Conservation (phyloP, 345 rosid species). For the Rhodamnia argentea region DNA sequence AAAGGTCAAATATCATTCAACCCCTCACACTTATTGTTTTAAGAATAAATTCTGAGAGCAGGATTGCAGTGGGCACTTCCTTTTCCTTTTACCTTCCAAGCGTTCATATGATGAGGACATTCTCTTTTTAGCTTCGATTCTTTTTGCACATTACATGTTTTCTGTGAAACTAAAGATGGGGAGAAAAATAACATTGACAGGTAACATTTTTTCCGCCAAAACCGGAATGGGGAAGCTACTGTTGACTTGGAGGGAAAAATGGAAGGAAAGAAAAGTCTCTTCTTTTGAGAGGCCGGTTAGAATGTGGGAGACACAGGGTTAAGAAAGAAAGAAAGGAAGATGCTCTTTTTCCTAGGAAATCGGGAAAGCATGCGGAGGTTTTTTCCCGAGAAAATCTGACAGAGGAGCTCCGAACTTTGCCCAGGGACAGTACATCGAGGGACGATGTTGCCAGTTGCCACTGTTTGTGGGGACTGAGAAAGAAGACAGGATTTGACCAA, state of each 20-base stretch:
- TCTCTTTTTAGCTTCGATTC: too few species aligned
- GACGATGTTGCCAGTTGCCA: neutral
- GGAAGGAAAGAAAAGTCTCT: neutral
- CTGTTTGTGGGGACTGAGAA: neutral
- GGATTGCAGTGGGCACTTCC: too few species aligned
- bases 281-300: neutral
- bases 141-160: too few species aligned
- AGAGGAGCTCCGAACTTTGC: neutral
- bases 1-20: too few species aligned
- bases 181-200: too few species aligned
- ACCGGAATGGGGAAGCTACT: neutral
- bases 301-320: neutral
- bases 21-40: too few species aligned
- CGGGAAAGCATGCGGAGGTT: neutral
- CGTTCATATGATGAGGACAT: too few species aligned
- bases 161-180: too few species aligned
- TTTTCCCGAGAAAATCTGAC: neutral
- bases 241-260: neutral
- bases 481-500: neutral
- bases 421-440: neutral
- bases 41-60: too few species aligned
- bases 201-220: neutral
- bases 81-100: too few species aligned
- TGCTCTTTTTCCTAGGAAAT: neutral
- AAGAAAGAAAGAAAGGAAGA: neutral